phyloP scores from a whole-genome alignment of 768 basidiomycete species.

The Leucosporidium scottii region DNA sequence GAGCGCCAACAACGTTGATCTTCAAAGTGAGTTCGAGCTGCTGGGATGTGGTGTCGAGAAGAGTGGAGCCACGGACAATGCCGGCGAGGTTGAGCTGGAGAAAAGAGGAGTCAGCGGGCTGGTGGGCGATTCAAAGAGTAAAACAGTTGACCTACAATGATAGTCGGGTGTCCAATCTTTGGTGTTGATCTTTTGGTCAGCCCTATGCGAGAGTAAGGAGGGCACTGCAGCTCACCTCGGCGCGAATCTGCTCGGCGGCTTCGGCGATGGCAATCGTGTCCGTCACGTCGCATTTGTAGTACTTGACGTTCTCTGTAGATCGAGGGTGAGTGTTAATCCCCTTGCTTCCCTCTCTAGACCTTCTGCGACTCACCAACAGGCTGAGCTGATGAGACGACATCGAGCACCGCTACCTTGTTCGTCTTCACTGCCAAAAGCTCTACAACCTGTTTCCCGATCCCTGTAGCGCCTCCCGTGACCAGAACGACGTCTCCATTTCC shows the following conservation, averaged over 20 bases:
- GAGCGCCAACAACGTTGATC: slow-evolving; percentile 19
- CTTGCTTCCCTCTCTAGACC: neutral
- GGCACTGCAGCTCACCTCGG: neutral
- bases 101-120: too few species aligned
- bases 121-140: too few species aligned
- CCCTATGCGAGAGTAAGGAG: too few species aligned
- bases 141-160: slow-evolving; percentile 3
- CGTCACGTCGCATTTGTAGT: neutral
- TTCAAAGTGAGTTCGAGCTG: slow-evolving; percentile 21
- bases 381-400: neutral
- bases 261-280: neutral
- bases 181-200: neutral
- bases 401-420: neutral
- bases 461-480: neutral
- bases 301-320: neutral
- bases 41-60: slow-evolving; percentile 15
- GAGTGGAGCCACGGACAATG: slow-evolving; percentile 22
- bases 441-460: neutral
- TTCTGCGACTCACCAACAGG: neutral
- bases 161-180: slow-evolving; percentile 23
- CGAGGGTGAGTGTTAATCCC: neutral
- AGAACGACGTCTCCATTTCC: neutral
- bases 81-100: slow-evolving; percentile 30
- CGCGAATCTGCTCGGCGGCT: neutral
- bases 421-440: neutral